Evolutionary conservation across 495 filamentous ascomycete species (phyloP), one percentile per base, ranked within the genome.

Genomic region (Xanthoparmelia taractica): DNA sequence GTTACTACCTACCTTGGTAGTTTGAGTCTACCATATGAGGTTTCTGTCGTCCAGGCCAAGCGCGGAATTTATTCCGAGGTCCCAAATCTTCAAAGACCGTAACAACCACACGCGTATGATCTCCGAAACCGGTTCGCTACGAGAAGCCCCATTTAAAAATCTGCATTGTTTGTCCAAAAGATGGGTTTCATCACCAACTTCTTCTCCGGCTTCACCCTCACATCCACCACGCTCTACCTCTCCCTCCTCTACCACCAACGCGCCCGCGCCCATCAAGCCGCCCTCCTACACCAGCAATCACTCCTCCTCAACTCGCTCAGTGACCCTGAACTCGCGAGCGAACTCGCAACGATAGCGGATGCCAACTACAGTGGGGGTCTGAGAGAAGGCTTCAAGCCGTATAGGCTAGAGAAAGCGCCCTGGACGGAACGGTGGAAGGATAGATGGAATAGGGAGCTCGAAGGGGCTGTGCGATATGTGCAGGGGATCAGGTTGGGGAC

Each of bases 131-230:
- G n/a, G n/a, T n/a, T n/a, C n/a, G n/a, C n/a, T n/a, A n/a, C n/a
- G n/a, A n/a, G n/a, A 40, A 37, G 17, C 11, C 17, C 40, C 40
- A 11, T 7, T 13, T 13, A 27, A 1, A 8, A 52, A 15, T 18
- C 48, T 52, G 25, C 27, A 4, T 31, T 2, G 13, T 17, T 17
- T 29, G 11, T 17, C 37, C 18, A n/a, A 11, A 11, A 8, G 60
- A 70, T 70, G 68, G 66, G 66, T 36, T 68, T 70, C 61, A 52
- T 59, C 17, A 62, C 63, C 36, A 57, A 50, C 40, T 52, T 70
- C 54, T 81, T 92, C 70, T 87, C 90, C 69, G 92, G 94, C 67
- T 82, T 94, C 45, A 90, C 93, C 66, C 80, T 98, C 45, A 96
- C 93, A 55, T 84, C 90, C 54, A 85, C 87, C 31, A 69, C 89